phyloP scores from a whole-genome alignment of 1,284 basidiomycete species.

The Ustilago xerochloae region DNA sequence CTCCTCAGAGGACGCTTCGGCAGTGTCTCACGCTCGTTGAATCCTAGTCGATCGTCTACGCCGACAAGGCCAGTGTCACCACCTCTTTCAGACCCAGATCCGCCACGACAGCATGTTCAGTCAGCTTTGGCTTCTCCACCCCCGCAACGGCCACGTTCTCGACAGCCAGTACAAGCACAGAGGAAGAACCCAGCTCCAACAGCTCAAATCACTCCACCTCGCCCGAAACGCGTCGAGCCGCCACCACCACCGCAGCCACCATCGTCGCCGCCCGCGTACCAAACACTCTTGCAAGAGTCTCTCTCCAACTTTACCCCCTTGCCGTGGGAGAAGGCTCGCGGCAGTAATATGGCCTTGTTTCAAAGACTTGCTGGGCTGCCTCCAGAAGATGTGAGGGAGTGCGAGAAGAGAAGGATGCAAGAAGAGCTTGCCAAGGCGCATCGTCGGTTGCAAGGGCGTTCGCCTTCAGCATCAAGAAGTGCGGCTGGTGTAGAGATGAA shows the following conservation, averaged over 20 bases:
- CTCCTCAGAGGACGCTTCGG: constrained; percentile 38
- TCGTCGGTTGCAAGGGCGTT: constrained; percentile 13
- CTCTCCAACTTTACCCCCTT: constrained; percentile 41
- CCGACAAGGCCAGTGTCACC: constrained; percentile 5
- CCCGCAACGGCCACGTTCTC: neutral
- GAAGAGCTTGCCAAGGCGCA: constrained; percentile 30
- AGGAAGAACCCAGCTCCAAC: neutral
- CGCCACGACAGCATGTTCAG: neutral
- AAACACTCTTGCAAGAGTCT: constrained; percentile 32
- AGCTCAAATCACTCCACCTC: constrained; percentile 3
- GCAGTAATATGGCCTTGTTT: constrained; percentile 13
- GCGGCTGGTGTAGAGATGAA: neutral
- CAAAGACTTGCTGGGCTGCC: constrained; percentile 35
- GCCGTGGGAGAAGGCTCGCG: constrained; percentile 17
- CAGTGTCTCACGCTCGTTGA: constrained; percentile 32
- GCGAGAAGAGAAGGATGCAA: constrained; percentile 12
- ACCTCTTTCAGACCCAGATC: neutral
- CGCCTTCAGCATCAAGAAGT: neutral
- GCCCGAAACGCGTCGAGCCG: neutral
- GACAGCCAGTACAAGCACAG: neutral
- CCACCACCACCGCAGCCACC: constrained; percentile 5
- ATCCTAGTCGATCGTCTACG: constrained; percentile 9
- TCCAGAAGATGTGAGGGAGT: constrained; percentile 4
- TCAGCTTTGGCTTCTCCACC: neutral
- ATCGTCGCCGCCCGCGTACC: constrained; percentile 11